A percentile compares a stretch with the other conserved stretches of the same genome.
These are phyloP conservation scores for Luvunga scandens DNA, from an alignment of 345 rosid species.

Conservation along the genomic window DNA sequence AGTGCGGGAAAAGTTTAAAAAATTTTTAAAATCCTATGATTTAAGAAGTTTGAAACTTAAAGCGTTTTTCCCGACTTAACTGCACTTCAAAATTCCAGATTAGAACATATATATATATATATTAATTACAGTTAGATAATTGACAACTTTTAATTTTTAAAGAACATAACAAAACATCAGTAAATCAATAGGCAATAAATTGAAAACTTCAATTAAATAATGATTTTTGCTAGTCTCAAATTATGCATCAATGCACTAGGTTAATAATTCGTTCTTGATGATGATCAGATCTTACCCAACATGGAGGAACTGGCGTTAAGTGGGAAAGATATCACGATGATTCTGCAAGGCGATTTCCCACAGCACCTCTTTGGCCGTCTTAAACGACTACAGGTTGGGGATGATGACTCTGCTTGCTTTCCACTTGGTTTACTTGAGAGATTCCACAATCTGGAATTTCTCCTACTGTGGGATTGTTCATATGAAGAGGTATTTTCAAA, in stretches of 20 bases:
- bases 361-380: neutral
- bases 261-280: neutral
- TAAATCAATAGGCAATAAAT: too few species aligned
- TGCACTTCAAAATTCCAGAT: too few species aligned
- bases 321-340: neutral
- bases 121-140: too few species aligned
- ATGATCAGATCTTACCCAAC: neutral
- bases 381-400: neutral
- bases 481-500: slow-evolving; percentile 7
- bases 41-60: too few species aligned
- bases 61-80: too few species aligned
- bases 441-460: slow-evolving; percentile 12
- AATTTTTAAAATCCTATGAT: too few species aligned
- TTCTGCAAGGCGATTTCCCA: neutral
- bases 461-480: neutral
- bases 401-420: neutral
- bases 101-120: too few species aligned
- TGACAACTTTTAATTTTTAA: too few species aligned
- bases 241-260: too few species aligned
- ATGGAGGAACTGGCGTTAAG: slow-evolving; percentile 14
- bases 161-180: too few species aligned
- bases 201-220: neutral
- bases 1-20: too few species aligned
- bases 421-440: neutral
- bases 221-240: too few species aligned